A percentile compares a stretch with the other conserved stretches of the same genome.
Evolutionary conservation across 495 filamentous ascomycete genomes (phyloP).

Genomic region (Filosporella fistucella): DNA sequence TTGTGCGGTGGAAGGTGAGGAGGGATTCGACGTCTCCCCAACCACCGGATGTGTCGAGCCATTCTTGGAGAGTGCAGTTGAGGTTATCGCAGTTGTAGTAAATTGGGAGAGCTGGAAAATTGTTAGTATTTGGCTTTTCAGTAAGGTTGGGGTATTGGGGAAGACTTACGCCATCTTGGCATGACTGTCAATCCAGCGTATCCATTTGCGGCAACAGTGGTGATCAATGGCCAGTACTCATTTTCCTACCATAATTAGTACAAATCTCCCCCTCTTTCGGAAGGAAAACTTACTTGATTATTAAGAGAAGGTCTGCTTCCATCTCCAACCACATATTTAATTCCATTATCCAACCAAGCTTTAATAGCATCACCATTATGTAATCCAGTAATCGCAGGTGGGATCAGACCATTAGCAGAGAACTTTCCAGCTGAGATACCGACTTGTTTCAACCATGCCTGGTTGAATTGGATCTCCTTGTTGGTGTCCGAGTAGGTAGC

Average conservation of each 20-base stretch:
- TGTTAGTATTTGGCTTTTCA: too few species aligned
- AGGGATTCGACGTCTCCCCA: constrained; percentile 44
- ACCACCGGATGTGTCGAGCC: constrained; percentile 54
- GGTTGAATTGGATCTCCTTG: constrained; percentile 57
- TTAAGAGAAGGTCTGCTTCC: constrained; percentile 49
- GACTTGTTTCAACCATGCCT: constrained; percentile 49
- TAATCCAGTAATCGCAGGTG: constrained; percentile 58
- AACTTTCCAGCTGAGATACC: constrained; percentile 42
- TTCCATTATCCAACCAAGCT: constrained; percentile 55
- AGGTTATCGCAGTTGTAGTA: too few species aligned
- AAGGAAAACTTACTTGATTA: too few species aligned
- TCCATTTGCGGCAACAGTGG: constrained; percentile 43
- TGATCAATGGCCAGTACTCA: constrained; percentile 50
- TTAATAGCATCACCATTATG: constrained; percentile 59
- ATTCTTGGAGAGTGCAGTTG: constrained; percentile 50
- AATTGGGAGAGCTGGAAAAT: too few species aligned
- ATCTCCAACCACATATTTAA: constrained; percentile 56
- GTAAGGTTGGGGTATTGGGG: too few species aligned
- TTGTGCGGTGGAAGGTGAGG: constrained; percentile 39
- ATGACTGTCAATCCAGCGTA: constrained; percentile 51
- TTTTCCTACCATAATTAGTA: too few species aligned
- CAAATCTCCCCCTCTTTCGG: too few species aligned
- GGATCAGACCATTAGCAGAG: constrained; percentile 51
- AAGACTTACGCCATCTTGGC: too few species aligned
- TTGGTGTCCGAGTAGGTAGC: constrained; percentile 51